Evolutionary conservation across 2,329 filamentous ascomycete species (phyloP).

Genomic region (Lecanicillium sp.): DNA sequence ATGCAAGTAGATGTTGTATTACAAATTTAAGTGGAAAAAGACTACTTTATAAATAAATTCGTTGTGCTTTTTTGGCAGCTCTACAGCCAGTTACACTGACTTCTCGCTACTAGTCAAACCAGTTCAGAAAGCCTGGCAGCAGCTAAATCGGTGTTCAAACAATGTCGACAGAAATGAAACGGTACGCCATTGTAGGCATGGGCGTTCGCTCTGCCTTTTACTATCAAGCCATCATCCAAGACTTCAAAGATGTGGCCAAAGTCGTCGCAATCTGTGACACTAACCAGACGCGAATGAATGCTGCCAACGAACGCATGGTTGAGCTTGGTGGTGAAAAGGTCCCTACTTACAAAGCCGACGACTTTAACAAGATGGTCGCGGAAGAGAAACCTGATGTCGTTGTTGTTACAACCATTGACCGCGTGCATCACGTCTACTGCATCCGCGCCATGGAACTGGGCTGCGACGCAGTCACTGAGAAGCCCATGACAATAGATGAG

Average conservation of each 20-base stretch:
- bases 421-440: slow-evolving; percentile 37
- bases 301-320: slow-evolving; percentile 28
- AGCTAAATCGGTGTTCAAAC: too few relatives aligned
- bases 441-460: slow-evolving; percentile 37
- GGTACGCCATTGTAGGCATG: slow-evolving; percentile 32
- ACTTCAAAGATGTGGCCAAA: slow-evolving; percentile 26
- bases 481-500: slow-evolving; percentile 43
- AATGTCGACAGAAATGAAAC: slow-evolving; percentile 8
- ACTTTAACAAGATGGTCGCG: slow-evolving; percentile 37
- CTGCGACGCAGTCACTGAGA: slow-evolving; percentile 40
- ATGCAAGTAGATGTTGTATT: too few relatives aligned
- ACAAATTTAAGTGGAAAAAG: too few relatives aligned
- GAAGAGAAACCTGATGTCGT: slow-evolving; percentile 37
- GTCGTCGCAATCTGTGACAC: slow-evolving; percentile 37
- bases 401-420: slow-evolving; percentile 41
- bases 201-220: slow-evolving; percentile 36
- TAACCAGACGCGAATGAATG: slow-evolving; percentile 35
- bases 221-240: slow-evolving; percentile 32
- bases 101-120: background rate
- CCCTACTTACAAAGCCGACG: slow-evolving; percentile 33
- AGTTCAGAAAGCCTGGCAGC: background rate
- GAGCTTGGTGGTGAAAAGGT: slow-evolving; percentile 24
- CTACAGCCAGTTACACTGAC: background rate
- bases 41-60: too few relatives aligned
- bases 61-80: too few relatives aligned